Percentiles rank a stretch among this genome's conserved stretches.
Conservation (phyloP, 805 yeast genomes). For the Wickerhamiella qilinensis region DNA sequence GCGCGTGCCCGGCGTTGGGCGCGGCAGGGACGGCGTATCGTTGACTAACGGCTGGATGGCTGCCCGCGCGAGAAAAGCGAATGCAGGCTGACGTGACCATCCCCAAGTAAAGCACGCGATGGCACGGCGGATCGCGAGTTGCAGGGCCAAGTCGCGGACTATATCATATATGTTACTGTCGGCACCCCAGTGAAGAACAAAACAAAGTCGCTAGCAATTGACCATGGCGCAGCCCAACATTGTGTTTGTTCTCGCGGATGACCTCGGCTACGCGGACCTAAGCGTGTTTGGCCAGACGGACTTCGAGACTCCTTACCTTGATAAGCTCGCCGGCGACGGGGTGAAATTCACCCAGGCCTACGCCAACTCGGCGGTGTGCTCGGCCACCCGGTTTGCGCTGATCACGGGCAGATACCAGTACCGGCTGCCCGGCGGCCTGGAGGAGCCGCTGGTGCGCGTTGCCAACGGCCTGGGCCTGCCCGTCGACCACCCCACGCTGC, state of each 20-base stretch:
- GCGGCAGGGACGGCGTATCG: too few species aligned
- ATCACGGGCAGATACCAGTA: conserved; percentile 48
- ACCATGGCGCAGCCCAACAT: conserved; percentile 29
- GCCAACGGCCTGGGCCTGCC: conserved; percentile 9
- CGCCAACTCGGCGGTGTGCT: conserved; percentile 50
- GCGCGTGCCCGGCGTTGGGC: too few species aligned
- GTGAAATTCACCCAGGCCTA: conserved; percentile 40
- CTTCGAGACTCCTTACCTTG: conserved; percentile 37
- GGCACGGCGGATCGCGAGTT: too few species aligned
- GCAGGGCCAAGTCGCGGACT: too few species aligned
- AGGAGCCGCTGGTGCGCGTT: conserved; percentile 11
- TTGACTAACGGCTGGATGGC: too few species aligned
- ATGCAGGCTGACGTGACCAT: too few species aligned
- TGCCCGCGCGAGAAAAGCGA: too few species aligned
- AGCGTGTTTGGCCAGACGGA: conserved; percentile 38
- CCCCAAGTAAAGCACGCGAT: too few species aligned
- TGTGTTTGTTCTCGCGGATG: conserved; percentile 43
- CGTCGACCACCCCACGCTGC: conserved; percentile 18
- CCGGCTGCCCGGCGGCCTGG: conserved; percentile 12
- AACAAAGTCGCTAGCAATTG: too few species aligned
- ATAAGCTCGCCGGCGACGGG: conserved; percentile 30
- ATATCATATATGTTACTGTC: too few species aligned
- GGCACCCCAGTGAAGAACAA: too few species aligned
- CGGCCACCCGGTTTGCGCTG: conserved; percentile 48
- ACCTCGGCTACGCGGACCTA: conserved; percentile 42